Percentiles rank a stretch among this genome's conserved stretches.
These are phyloP conservation scores for Dovyalis caffra DNA, from an alignment of 345 rosid species.

Conservation along the genomic window DNA sequence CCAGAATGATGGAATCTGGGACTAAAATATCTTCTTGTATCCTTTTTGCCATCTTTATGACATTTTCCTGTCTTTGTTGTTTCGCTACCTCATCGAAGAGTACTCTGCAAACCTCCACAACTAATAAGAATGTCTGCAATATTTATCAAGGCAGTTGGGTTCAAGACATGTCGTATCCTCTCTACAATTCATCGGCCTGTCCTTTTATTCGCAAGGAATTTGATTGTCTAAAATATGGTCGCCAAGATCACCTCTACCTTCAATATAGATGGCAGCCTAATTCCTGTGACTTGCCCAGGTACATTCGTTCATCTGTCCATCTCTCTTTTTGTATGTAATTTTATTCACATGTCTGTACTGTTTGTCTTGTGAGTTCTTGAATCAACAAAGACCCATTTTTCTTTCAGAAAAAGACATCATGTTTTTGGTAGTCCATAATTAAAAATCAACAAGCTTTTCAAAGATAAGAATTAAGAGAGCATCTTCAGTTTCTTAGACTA, in stretches of 20 bases:
- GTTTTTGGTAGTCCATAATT: no score
- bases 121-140: conserved; percentile 28
- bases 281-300: conserved; percentile 68
- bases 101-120: neutral
- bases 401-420: no score
- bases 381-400: no score
- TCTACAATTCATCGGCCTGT: conserved; percentile 61
- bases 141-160: conserved; percentile 75
- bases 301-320: neutral
- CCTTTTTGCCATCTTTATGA: neutral
- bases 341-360: no score
- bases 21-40: conserved; percentile 1
- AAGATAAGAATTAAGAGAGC: no score
- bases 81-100: neutral
- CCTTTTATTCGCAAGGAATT: conserved; percentile 76
- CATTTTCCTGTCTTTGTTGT: conserved; percentile 5
- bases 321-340: neutral
- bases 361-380: no score
- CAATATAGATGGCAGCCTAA: conserved; percentile 76
- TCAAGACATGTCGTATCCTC: conserved; percentile 61
- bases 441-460: no score
- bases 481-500: neutral
- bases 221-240: conserved; percentile 76
- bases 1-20: conserved; percentile 13
- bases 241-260: conserved; percentile 67